These are phyloP conservation scores for Alternaria longipes DNA, from an alignment of 2,329 filamentous ascomycete species.

Conservation along the genomic window DNA sequence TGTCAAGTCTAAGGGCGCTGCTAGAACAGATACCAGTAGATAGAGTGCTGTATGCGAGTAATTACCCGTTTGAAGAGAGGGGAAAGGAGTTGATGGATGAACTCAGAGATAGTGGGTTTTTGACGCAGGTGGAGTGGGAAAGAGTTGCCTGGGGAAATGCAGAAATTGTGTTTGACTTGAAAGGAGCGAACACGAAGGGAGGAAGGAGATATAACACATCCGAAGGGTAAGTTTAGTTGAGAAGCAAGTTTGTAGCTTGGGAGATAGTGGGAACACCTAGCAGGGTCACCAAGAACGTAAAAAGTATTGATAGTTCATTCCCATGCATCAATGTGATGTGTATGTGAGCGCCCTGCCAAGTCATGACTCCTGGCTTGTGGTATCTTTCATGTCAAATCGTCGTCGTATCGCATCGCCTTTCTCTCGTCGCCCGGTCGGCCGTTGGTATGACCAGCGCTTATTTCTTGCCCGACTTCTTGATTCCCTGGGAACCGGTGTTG, in stretches of 20 bases:
- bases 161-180: slow-evolving; percentile 44
- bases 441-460: slow-evolving; percentile 51
- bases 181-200: slow-evolving; percentile 1
- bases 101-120: slow-evolving; percentile 59
- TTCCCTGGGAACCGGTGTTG: slow-evolving; percentile 83
- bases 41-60: slow-evolving; percentile 64
- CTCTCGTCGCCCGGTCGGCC: neutral
- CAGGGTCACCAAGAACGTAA: neutral
- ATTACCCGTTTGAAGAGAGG: slow-evolving; percentile 65
- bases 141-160: slow-evolving; percentile 63
- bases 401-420: slow-evolving; percentile 14
- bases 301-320: slow-evolving; percentile 11
- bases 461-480: slow-evolving; percentile 99
- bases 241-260: neutral
- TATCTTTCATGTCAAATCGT: slow-evolving; percentile 38
- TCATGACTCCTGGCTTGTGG: slow-evolving; percentile 37
- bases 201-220: neutral
- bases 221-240: neutral
- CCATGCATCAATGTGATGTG: slow-evolving; percentile 32
- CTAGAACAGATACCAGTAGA: slow-evolving; percentile 59
- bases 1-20: slow-evolving; percentile 58
- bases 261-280: neutral
- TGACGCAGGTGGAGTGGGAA: slow-evolving; percentile 60
- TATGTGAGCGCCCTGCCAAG: slow-evolving; percentile 30
- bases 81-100: slow-evolving; percentile 61